Base-by-base conservation (phyloP, 768 basidiomycete species). In the Hericium erinaceus region DNA sequence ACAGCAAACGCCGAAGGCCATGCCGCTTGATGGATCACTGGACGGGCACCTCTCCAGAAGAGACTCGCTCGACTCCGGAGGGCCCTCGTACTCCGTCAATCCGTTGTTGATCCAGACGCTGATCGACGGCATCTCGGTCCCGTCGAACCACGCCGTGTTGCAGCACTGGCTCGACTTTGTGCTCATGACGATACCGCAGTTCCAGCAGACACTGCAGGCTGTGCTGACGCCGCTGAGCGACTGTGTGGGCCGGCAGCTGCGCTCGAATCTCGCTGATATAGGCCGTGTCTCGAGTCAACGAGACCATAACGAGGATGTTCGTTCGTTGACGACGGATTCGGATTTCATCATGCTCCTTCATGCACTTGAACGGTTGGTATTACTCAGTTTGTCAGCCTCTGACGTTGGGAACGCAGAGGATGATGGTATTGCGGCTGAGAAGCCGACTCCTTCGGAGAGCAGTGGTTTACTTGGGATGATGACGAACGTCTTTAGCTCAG, bases 131-230 rank as follows among this genome's bases (percentile, higher is more conserved):
- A 82, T 98, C 50, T 74, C 84, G 11, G 68, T 75, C 4, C 73
- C 77, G 10, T 70, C 78, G 33, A 97, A 95, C 70, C 82, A 85
- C 28, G 79, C 92, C 1, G 80, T 95, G 24, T 69, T 95, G 33
- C 95, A 97, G 65, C 92, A 97, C 64, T 98, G 95, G 95, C 77
- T 98, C 26, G 95, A 98, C 68, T 98, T 99, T 68, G 78, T 98
- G 58, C 79, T 95, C 55, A 90, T 91, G 84, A 90, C 92, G 1
- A 73, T 95, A 16, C 85, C 92, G 4, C 90, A 92, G 63, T 90
- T 93, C 66, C 87, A 88, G 58, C 84, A 84, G 18, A 74, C 81
- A 2, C 73, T 91, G 1, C 82, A 85, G 54, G 74, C 78, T 10
- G 77, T 85, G 39, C 75, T 95, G 22, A 73, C 80, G 2, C 86